Evolutionary conservation across 495 filamentous ascomycete genomes (phyloP).

Genomic region (Lentithecium fluviatile): DNA sequence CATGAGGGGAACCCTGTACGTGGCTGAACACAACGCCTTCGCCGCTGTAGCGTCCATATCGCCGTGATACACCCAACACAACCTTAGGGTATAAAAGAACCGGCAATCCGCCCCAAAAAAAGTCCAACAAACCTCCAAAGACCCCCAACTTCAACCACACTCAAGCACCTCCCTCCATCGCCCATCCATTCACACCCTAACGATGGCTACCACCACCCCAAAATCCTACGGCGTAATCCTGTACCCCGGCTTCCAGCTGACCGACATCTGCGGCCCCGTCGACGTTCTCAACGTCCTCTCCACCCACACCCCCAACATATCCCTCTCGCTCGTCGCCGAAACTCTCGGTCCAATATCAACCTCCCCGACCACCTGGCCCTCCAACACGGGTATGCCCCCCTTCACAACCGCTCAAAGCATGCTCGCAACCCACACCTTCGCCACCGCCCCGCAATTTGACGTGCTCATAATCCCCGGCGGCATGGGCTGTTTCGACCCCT

Average conservation of each 20-base stretch:
- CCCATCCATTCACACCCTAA: no score
- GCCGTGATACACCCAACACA: background rate
- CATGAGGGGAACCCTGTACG: background rate
- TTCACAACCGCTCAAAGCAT: background rate
- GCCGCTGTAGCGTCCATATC: background rate
- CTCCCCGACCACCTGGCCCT: background rate
- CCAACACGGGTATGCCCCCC: background rate
- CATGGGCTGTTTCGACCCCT: conserved; percentile 8
- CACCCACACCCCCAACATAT: background rate
- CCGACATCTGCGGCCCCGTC: conserved; percentile 7
- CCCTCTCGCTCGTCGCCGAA: background rate
- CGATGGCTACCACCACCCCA: background rate
- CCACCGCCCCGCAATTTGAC: background rate
- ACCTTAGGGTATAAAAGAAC: background rate
- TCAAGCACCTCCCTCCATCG: background rate
- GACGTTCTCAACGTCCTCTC: conserved; percentile 6
- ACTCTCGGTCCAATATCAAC: background rate
- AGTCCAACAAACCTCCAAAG: background rate
- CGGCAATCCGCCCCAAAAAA: background rate
- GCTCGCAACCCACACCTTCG: background rate
- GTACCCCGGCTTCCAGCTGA: conserved; percentile 3
- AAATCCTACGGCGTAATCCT: conserved; percentile 1
- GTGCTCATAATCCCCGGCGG: conserved; percentile 8
- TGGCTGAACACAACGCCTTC: background rate
- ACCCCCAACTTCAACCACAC: background rate